Evolutionary conservation across 1,139 yeast species (phyloP).

Genomic region (Taphrina flavorubra): DNA sequence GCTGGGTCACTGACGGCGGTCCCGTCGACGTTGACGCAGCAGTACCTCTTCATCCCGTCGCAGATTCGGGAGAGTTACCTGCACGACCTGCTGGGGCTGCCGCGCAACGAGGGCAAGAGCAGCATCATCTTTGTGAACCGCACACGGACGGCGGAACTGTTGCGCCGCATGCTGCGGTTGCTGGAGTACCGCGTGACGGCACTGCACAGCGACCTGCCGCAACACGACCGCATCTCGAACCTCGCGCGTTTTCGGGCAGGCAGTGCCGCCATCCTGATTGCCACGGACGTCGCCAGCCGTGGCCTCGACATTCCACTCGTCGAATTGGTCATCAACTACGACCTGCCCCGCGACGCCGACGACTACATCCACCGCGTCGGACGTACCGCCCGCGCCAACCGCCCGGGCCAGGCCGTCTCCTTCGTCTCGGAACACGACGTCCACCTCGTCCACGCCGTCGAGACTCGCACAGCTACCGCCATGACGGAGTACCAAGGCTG

Average conservation of each 20-base stretch:
- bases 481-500: conserved; percentile 74
- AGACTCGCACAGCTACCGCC: conserved; percentile 76
- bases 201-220: conserved; percentile 94
- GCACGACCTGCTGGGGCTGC: conserved; percentile 67
- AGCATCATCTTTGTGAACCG: conserved; percentile 90
- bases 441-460: conserved; percentile 79
- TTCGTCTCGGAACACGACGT: conserved; percentile 87
- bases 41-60: conserved; percentile 68
- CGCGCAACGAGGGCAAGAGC: conserved; percentile 67
- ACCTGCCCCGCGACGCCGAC: conserved; percentile 94
- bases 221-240: conserved; percentile 85
- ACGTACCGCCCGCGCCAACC: conserved; percentile 99
- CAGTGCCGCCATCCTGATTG: conserved; percentile 88
- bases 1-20: conserved; percentile 62
- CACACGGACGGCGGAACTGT: conserved; percentile 84
- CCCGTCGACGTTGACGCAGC: conserved; percentile 71
- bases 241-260: conserved; percentile 91
- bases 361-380: conserved; percentile 98
- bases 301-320: conserved; percentile 96
- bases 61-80: conserved; percentile 90
- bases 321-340: conserved; percentile 85
- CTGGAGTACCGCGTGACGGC: conserved; percentile 84
- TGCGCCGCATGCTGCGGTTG: conserved; percentile 74
- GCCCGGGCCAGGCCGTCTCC: conserved; percentile 71
- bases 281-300: conserved; percentile 96